A percentile compares a stretch with the other conserved stretches of the same genome.
phyloP scores from a whole-genome alignment of 176 grass and related monocot genomes.

The Poa annua region DNA sequence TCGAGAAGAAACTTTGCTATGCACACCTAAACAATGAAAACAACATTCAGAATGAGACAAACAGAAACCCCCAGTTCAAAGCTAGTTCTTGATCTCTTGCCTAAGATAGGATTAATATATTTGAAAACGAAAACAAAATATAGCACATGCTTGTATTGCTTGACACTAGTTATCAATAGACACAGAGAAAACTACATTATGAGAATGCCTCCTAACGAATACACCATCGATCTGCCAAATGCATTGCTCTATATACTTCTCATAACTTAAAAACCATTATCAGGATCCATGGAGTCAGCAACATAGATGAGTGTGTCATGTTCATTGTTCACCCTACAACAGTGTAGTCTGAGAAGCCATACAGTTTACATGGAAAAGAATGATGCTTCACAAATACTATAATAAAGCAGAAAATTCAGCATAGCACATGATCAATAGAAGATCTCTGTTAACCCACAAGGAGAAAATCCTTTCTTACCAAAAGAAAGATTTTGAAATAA shows the following conservation, averaged over 20 bases:
- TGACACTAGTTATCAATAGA: not conserved
- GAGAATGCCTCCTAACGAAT: not conserved
- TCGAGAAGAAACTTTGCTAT: conserved; percentile 70
- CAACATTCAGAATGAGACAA: conserved; percentile 14
- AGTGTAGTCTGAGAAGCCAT: not conserved
- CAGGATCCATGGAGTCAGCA: not conserved
- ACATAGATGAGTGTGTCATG: not conserved
- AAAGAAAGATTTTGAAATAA: not conserved
- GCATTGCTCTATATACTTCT: not conserved
- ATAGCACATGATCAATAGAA: not conserved
- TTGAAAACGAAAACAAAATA: not conserved
- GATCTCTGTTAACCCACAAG: not conserved
- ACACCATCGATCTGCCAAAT: not conserved
- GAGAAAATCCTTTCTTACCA: not conserved
- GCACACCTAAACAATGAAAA: conserved; percentile 43
- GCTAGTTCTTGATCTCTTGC: not conserved
- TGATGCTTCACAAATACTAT: not conserved
- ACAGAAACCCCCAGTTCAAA: not conserved
- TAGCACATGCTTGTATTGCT: not conserved
- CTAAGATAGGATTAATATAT: not conserved
- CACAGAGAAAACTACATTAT: not conserved
- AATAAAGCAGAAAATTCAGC: not conserved
- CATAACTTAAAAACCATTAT: not conserved
- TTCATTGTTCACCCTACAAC: not conserved
- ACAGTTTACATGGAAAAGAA: not conserved